Base-by-base conservation (phyloP, 2,329 filamentous ascomycete genomes). In the Scytalidium sp. region DNA sequence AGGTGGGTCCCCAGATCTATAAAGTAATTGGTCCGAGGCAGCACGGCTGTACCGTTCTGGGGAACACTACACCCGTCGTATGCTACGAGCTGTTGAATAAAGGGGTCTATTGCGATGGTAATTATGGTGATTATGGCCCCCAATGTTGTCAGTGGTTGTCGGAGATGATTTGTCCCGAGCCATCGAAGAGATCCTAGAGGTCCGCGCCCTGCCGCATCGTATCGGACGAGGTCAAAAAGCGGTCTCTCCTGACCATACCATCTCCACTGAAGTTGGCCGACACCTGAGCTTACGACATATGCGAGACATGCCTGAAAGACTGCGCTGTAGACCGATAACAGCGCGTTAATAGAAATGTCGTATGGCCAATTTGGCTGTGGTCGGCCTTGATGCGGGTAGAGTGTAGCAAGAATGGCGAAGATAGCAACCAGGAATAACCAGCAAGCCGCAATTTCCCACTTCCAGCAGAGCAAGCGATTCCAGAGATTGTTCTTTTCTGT, bases 191-290 rank as follows among this genome's bases (percentile, higher is more conserved):
- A 41, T 22, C 45, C 45, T 21, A 19, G 27, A 22, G 45, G 45
- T 11, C 21, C 36, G 3, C 19, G 20, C 41, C 32, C 32, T 41
- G 45, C 36, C 25, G 40, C 19, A 22, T 42, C 19, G 19, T 47
- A 47, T 47, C 45, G 29, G 13, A 47, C 45, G 9, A 47, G 19
- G 19, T 47, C 45, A 21, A 41, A 42, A 41, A 47, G 45, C 21
- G 45, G 45, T 11, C 45, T 32, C 5, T 9, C 39, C 11, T 17
- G 23, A 19, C 32, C 17, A 20, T 41, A 47, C 45, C 45, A 47
- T 23, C 9, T 42, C 45, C 45, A 47, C 25, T 47, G 45, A 20
- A 41, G 32, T 39, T 47, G 45, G 11, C 45, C 39, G 13, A 47
- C 22, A 27, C 32, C 25, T 13, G 25, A 29, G 25, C 25, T 13